Percentiles rank a stretch among this genome's conserved stretches.
Conservation (phyloP, 1,284 basidiomycete genomes). For the Cryptococcus sp. region DNA sequence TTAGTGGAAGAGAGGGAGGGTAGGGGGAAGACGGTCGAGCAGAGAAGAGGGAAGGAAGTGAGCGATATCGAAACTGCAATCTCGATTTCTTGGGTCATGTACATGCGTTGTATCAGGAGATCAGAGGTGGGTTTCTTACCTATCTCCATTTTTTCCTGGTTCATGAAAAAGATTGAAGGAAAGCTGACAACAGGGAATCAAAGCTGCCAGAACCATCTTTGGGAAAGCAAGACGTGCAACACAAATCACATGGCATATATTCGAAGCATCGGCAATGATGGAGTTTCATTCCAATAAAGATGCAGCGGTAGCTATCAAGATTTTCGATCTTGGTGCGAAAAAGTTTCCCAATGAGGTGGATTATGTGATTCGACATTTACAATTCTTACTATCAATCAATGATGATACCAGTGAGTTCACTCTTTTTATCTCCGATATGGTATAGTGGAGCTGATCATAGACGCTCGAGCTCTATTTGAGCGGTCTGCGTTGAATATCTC, state of each 20-base stretch:
- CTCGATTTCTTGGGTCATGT: constrained; percentile 65
- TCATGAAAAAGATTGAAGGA: no score
- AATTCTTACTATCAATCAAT: constrained; percentile 90
- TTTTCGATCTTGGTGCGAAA: constrained; percentile 93
- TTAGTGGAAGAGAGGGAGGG: constrained; percentile 62
- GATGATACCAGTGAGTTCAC: constrained; percentile 79
- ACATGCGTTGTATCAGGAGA: constrained; percentile 87
- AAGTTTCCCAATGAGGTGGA: constrained; percentile 76
- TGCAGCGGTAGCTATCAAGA: constrained; percentile 74
- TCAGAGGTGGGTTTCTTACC: constrained; percentile 56
- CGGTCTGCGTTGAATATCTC: constrained; percentile 64
- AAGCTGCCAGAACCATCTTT: constrained; percentile 74
- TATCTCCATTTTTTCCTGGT: background rate
- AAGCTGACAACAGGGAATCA: constrained; percentile 55
- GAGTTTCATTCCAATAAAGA: constrained; percentile 95
- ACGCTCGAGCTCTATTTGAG: constrained; percentile 94
- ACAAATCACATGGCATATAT: constrained; percentile 86
- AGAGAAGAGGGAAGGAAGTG: constrained; percentile 49
- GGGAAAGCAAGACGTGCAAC: constrained; percentile 78
- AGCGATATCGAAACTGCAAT: constrained; percentile 51
- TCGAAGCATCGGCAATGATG: constrained; percentile 88
- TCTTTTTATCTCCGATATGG: background rate
- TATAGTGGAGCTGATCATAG: constrained; percentile 48
- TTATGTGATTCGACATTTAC: constrained; percentile 82
- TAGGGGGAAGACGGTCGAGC: constrained; percentile 52